Evolutionary conservation across 352 stramenopile genomes (phyloP).

Genomic region (Stephanocyclus meneghinianus): DNA sequence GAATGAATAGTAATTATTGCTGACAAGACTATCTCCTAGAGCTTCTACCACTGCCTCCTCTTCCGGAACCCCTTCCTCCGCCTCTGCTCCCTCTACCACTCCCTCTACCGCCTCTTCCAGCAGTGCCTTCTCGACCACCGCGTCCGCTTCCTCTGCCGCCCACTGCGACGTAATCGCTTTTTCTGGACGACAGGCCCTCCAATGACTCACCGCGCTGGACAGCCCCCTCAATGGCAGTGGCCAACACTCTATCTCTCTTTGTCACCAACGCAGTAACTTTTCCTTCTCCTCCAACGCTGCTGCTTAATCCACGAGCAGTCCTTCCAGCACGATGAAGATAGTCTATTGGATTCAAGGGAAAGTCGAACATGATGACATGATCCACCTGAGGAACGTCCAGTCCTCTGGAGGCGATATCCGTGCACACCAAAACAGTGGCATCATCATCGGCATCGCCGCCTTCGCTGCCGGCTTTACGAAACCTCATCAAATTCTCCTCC

Average conservation of each 20-base stretch:
- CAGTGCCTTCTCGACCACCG: not conserved
- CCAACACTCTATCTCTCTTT: slow-evolving; percentile 82
- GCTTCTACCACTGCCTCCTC: not conserved
- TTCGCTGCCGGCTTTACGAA: slow-evolving; percentile 52
- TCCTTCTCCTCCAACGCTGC: slow-evolving; percentile 49
- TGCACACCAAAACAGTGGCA: slow-evolving; percentile 79
- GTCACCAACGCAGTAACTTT: slow-evolving; percentile 81
- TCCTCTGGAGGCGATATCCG: slow-evolving; percentile 83
- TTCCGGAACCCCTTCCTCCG: not conserved
- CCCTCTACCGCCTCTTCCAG: not conserved
- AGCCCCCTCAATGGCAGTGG: slow-evolving; percentile 78
- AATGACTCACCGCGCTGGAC: slow-evolving; percentile 74
- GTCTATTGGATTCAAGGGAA: slow-evolving; percentile 84
- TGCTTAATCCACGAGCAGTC: slow-evolving; percentile 68
- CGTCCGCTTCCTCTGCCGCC: slow-evolving; percentile 10
- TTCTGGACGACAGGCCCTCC: slow-evolving; percentile 75
- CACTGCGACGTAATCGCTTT: slow-evolving; percentile 70
- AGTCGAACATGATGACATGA: slow-evolving; percentile 86
- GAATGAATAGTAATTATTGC: no score
- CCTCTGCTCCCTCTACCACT: not conserved
- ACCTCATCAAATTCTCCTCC: slow-evolving; percentile 72
- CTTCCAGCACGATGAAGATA: slow-evolving; percentile 82
- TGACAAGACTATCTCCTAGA: not conserved
- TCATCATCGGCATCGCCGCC: slow-evolving; percentile 20
- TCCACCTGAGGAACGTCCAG: slow-evolving; percentile 85